Base-by-base conservation (phyloP, 306 rosid species). In the cucumber (Cucumis sativus) region DNA sequence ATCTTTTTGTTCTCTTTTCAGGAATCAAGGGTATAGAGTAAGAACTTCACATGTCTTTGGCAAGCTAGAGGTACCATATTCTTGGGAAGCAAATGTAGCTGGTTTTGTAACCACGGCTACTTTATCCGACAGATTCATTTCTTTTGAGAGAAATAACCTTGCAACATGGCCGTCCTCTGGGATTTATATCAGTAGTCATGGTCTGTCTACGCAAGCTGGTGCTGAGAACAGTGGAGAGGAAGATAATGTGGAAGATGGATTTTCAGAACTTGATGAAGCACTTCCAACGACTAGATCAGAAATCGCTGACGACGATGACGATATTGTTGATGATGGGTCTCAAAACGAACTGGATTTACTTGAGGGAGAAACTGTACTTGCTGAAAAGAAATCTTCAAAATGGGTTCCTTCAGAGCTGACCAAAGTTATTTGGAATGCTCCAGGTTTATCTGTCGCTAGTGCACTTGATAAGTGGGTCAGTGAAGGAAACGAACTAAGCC, bases 161-260 rank as follows among this genome's bases (percentile, higher is more conserved):
- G 76, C 83, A 14, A 81, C 82, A 12, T 18, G 65, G 76, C 73
- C 49, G 79, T 88, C 92, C 65, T 76, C 75, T 15, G 80, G 80
- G 13, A 83, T 80, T 12, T 79, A 21, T 55, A 65, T 72, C 43
- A 67, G 73, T 58, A 81, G 84, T 20, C 87, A 89, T 1, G 80
- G 79, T 70, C 78, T 92, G 79, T 89, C 97, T 80, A 89, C 97
- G 2, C 91, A 89, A 83, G 91, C 93, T 72, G 93, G 91, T 79
- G 75, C 93, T 17, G 83, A 82, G 65, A 87, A 80, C 84, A 88
- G 82, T 0, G 92, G 82, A 70, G 93, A 86, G 54, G 85, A 90
- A 83, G 30, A 28, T 28, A 3, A 28, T 28, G 30, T 28, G 30
- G 30, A 28, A 28, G 97, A 89, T 70, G 92, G 91, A 40, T 88